These are phyloP conservation scores for Talaromyces albobiverticillius DNA, from an alignment of 2,329 filamentous ascomycete genomes.

Conservation along the genomic window DNA sequence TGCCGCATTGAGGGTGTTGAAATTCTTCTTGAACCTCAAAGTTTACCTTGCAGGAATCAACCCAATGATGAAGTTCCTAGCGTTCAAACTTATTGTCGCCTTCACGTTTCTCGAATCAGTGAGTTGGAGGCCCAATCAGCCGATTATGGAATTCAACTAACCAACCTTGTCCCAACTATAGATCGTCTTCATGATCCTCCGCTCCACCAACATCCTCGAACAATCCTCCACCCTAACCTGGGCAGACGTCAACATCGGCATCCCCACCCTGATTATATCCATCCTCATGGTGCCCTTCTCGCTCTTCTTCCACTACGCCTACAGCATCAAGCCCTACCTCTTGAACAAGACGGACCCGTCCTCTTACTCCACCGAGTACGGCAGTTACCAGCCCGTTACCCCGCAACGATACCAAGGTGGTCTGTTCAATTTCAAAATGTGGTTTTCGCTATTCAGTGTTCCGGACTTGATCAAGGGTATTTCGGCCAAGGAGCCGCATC, in stretches of 20 bases:
- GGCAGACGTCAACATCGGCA: slow-evolving; percentile 28
- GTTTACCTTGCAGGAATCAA: slow-evolving; percentile 25
- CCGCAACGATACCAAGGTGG: background rate
- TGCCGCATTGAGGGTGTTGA: slow-evolving; percentile 20
- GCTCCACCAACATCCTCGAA: slow-evolving; percentile 21
- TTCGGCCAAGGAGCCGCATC: background rate
- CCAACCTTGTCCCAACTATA: slow-evolving; percentile 8
- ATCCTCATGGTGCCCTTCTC: slow-evolving; percentile 31
- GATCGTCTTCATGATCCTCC: slow-evolving; percentile 30
- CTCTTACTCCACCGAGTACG: background rate
- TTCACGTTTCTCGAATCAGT: slow-evolving; percentile 29
- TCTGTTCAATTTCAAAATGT: background rate
- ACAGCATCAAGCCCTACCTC: slow-evolving; percentile 24
- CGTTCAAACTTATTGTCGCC: slow-evolving; percentile 35
- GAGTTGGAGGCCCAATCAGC: slow-evolving; percentile 3
- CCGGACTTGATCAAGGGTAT: background rate
- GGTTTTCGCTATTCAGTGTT: background rate
- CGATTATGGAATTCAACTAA: slow-evolving; percentile 11
- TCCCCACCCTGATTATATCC: slow-evolving; percentile 30
- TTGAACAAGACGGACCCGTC: background rate
- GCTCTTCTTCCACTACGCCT: slow-evolving; percentile 30
- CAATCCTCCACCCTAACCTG: slow-evolving; percentile 24
- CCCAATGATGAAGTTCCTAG: slow-evolving; percentile 30
- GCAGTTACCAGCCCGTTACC: background rate
- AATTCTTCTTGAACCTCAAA: slow-evolving; percentile 27